Percentiles rank a stretch among this genome's conserved stretches.
phyloP scores from a whole-genome alignment of 2,329 filamentous ascomycete species.

The Zymoseptoria pseudotritici region DNA sequence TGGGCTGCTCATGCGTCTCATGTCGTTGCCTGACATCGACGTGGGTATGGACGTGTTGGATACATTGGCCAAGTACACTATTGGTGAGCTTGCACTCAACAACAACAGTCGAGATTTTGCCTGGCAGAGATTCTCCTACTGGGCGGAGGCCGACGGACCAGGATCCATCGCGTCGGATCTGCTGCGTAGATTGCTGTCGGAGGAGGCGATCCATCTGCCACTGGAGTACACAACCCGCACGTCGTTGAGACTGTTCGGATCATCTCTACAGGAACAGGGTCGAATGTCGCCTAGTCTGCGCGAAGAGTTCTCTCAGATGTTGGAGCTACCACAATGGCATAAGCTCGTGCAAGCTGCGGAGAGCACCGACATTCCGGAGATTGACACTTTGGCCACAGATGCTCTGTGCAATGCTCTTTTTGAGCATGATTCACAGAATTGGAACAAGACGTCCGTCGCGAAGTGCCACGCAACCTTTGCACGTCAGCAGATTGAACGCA shows the following conservation, averaged over 20 bases:
- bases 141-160: background rate
- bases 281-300: background rate
- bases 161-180: conserved; percentile 2
- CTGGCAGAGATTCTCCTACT: conserved; percentile 7
- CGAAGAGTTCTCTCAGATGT: conserved; percentile 5
- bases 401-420: conserved; percentile 15
- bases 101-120: conserved; percentile 13
- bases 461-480: conserved; percentile 15
- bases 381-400: conserved; percentile 3
- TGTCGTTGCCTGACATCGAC: conserved; percentile 5
- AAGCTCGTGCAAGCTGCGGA: conserved; percentile 17
- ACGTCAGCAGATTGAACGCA: conserved; percentile 13
- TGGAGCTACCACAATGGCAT: conserved; percentile 14
- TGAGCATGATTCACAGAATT: conserved; percentile 1
- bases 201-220: conserved; percentile 6
- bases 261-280: conserved; percentile 7
- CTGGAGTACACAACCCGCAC: conserved; percentile 8
- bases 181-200: conserved; percentile 7
- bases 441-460: conserved; percentile 3
- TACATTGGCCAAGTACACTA: conserved; percentile 11
- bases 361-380: conserved; percentile 2
- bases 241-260: conserved; percentile 8
- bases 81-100: conserved; percentile 16
- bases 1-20: conserved; percentile 50
- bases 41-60: conserved; percentile 5